Evolutionary conservation across 2,329 filamentous ascomycete species (phyloP), one percentile per base, ranked within the genome.

Genomic region (Colletotrichum agaves): DNA sequence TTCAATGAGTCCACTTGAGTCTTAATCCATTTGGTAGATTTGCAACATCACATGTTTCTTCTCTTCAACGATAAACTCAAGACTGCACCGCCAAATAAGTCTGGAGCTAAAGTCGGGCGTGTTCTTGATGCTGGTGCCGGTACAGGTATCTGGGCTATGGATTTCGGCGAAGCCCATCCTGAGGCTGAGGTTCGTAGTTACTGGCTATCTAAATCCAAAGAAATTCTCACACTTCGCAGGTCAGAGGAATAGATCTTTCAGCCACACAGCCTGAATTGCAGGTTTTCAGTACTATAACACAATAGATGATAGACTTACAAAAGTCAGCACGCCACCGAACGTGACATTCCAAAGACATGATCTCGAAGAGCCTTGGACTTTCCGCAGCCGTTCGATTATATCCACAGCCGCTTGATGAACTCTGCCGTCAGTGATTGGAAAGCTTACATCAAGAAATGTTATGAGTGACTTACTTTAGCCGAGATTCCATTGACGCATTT

Each of bases 351-450:
- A 80, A 63, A 75, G 82, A 44, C 80, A 82, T 50, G 78, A 81
- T 61, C 19, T 75, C 1, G 71, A 77, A 44, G 39, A 73, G 11
- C 70, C 71, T 7, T 75, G 71, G 73, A 72, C 72, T 7, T 76
- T 71, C 68, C 70, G 1, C 70, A 74, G 19, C 80, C 82, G 0
- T 88, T 88, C 74, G 87, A 90, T 75, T 86, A 85, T 72, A 85
- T 90, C 70, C 87, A 89, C 72, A 84, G 84, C 6, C 83, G 85
- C 39, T 80, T 86, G 69, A 79, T 89, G 71, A 79, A 83, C 2
- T 87, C 87, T 55, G 81, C 82, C 55, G 83, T 89, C 65, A 75
- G 79, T 3, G 85, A 87, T 70, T 89, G 86, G 75, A 80, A 82
- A 44, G 79, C 82, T 41, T 74, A 88, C 13, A 78, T 89, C 63